Evolutionary conservation across 2,329 filamentous ascomycete genomes (phyloP).

Genomic region (Coniochaeta ligniaria): DNA sequence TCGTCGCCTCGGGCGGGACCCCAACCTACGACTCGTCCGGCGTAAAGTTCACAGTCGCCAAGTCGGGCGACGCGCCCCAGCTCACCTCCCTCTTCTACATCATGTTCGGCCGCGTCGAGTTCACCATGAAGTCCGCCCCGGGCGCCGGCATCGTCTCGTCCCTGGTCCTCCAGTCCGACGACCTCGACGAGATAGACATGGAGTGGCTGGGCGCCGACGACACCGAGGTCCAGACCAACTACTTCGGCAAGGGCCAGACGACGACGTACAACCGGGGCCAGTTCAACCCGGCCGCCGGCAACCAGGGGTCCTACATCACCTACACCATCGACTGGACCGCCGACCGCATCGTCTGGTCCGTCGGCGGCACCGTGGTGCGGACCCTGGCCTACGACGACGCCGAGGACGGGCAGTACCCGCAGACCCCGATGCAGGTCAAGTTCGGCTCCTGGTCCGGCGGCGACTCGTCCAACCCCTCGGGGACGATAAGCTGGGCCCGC

Average conservation of each 20-base stretch:
- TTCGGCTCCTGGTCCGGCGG: constrained; percentile 90
- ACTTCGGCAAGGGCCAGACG: constrained; percentile 89
- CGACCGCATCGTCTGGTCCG: constrained; percentile 78
- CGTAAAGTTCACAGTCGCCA: constrained; percentile 70
- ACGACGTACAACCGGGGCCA: constrained; percentile 81
- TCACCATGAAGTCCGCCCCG: constrained; percentile 77
- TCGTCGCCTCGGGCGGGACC: constrained; percentile 58
- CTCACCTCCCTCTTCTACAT: constrained; percentile 93
- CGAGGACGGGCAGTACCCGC: constrained; percentile 77
- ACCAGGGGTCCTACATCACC: constrained; percentile 71
- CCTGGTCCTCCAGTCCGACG: constrained; percentile 83
- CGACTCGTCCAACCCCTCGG: constrained; percentile 68
- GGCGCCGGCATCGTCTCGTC: constrained; percentile 91
- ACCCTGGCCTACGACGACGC: constrained; percentile 65
- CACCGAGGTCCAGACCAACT: constrained; percentile 86
- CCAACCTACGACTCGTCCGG: constrained; percentile 72
- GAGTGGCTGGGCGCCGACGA: constrained; percentile 84
- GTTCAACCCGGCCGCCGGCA: constrained; percentile 63
- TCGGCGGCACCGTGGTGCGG: constrained; percentile 70
- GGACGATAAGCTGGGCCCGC: constrained; percentile 85
- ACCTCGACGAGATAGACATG: constrained; percentile 92
- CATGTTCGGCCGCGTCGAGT: constrained; percentile 93
- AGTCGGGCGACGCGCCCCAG: constrained; percentile 77
- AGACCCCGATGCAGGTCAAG: constrained; percentile 92
- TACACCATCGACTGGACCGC: constrained; percentile 92